A percentile compares a stretch with the other conserved stretches of the same genome.
Evolutionary conservation across 352 stramenopile species (phyloP).

Genomic region (Pythium sp.): DNA sequence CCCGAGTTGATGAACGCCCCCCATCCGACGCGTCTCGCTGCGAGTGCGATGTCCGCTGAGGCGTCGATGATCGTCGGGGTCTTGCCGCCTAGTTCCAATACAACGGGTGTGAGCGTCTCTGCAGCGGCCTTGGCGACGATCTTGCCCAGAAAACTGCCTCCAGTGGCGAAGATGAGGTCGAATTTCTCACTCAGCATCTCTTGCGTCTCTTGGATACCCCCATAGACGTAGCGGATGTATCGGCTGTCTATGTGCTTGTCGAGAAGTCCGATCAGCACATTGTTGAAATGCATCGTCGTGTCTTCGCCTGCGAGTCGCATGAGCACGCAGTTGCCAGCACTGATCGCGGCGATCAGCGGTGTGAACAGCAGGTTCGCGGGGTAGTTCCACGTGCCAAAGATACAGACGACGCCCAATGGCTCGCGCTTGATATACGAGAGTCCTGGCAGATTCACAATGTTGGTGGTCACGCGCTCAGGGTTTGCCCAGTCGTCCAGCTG

Average conservation of each 20-base stretch:
- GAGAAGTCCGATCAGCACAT: conserved; percentile 52
- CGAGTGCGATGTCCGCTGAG: conserved; percentile 45
- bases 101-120: conserved; percentile 91
- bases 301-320: conserved; percentile 92
- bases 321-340: conserved; percentile 92
- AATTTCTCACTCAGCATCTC: conserved; percentile 74
- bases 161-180: conserved; percentile 87
- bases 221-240: conserved; percentile 81
- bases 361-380: conserved; percentile 76
- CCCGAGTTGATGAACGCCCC: conserved; percentile 89
- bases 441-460: conserved; percentile 56
- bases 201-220: conserved; percentile 81
- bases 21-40: conserved; percentile 80
- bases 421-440: conserved; percentile 62
- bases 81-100: conserved; percentile 96
- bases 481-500: conserved; percentile 66
- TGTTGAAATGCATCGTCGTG: conserved; percentile 54
- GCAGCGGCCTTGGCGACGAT: conserved; percentile 91
- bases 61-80: conserved; percentile 81
- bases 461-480: conserved; percentile 44
- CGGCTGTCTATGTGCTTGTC: conserved; percentile 76
- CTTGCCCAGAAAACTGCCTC: conserved; percentile 73
- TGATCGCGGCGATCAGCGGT: conserved; percentile 73
- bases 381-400: conserved; percentile 94
- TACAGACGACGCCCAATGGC: conserved; percentile 80